These are phyloP conservation scores for Prinsepia uniflora DNA, from an alignment of 306 rosid species.

Conservation along the genomic window DNA sequence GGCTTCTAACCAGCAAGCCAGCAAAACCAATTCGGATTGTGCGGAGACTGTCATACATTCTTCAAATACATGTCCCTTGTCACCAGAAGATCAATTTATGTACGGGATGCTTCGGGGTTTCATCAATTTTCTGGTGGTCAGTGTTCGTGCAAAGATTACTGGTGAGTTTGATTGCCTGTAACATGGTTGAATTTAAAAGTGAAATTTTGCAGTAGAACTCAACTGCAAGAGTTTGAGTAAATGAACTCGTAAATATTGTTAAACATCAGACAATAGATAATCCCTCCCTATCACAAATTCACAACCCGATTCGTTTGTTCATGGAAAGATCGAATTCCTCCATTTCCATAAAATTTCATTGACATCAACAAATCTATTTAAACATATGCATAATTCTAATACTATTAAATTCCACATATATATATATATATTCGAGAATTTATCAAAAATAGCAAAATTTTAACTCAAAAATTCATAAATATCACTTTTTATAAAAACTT, in stretches of 20 bases:
- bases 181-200: not conserved
- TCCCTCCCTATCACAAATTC: not conserved
- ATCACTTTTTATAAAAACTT: no score
- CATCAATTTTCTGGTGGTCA: conserved; percentile 73
- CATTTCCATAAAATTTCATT: not conserved
- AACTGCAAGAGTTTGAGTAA: not conserved
- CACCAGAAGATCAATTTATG: conserved; percentile 51
- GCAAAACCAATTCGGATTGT: conserved; percentile 67
- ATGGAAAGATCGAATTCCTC: not conserved
- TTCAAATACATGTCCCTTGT: conserved; percentile 66
- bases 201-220: not conserved
- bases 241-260: not conserved
- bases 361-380: not conserved
- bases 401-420: no score
- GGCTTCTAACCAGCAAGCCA: conserved; percentile 53
- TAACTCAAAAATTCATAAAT: no score
- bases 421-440: no score
- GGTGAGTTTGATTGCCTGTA: conserved; percentile 35
- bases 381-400: no score
- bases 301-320: not conserved
- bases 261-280: not conserved
- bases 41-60: conserved; percentile 88
- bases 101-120: conserved; percentile 79
- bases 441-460: no score
- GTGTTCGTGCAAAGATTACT: conserved; percentile 76